A percentile compares a stretch with the other conserved stretches of the same genome.
phyloP scores from a whole-genome alignment of 768 basidiomycete genomes.

The Pleurotus giganteus region DNA sequence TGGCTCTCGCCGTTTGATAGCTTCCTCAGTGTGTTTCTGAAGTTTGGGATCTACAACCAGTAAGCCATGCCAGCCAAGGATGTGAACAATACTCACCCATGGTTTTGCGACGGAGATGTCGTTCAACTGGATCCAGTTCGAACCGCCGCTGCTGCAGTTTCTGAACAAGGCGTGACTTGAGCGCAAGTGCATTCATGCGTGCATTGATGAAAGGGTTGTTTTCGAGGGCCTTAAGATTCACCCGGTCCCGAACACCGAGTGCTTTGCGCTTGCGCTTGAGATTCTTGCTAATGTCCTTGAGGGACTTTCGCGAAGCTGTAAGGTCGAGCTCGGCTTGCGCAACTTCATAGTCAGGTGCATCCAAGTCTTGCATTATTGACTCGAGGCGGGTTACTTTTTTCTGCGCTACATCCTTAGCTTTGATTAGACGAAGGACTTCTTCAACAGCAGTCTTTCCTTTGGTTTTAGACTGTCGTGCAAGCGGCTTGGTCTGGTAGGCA shows the following conservation, averaged over 20 bases:
- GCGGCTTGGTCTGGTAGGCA: conserved; percentile 1
- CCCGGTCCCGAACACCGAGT: not conserved
- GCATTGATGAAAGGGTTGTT: not conserved
- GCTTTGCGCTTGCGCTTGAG: not conserved
- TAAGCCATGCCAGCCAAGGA: not conserved
- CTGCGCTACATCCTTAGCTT: not conserved
- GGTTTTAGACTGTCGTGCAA: conserved; percentile 4
- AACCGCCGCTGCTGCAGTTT: conserved; percentile 1
- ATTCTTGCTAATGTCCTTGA: not conserved
- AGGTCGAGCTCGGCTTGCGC: not conserved
- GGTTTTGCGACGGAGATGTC: not conserved
- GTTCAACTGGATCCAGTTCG: conserved; percentile 7
- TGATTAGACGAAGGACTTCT: not conserved
- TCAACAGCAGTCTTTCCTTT: conserved; percentile 4
- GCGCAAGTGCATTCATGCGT: too few relatives aligned
- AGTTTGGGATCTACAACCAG: conserved; percentile 23
- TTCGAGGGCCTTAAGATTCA: not conserved
- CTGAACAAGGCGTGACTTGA: not conserved
- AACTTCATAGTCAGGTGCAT: too few relatives aligned
- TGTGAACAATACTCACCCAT: not conserved
- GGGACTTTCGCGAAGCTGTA: not conserved
- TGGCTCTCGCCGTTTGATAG: conserved; percentile 25
- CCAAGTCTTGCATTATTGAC: not conserved
- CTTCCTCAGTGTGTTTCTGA: conserved; percentile 22
- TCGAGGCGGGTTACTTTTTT: not conserved